These are phyloP conservation scores for Artemisia princeps DNA, from an alignment of 140 eudicot genomes.

Conservation along the genomic window DNA sequence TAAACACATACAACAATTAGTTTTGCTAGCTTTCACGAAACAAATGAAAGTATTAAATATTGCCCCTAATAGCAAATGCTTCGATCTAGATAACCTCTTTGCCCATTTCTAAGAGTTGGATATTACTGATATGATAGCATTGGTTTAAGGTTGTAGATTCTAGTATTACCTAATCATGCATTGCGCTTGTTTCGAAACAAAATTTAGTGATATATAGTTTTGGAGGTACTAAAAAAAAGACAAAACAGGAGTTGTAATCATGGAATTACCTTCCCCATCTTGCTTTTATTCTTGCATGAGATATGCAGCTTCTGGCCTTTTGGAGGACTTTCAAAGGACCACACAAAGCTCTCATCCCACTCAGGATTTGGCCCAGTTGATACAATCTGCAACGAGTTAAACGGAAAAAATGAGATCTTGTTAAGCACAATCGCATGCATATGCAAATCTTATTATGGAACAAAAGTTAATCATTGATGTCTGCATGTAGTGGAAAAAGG, in stretches of 20 bases:
- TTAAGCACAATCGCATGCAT: not conserved
- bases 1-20: not conserved
- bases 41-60: not conserved
- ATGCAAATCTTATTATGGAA: not conserved
- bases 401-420: conserved; percentile 11
- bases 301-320: conserved; percentile 96
- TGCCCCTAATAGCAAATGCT: not conserved
- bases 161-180: not conserved
- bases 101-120: not conserved
- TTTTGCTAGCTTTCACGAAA: conserved; percentile 1
- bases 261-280: conserved; percentile 82
- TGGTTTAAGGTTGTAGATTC: not conserved
- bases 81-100: not conserved
- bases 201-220: not conserved
- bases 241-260: not conserved
- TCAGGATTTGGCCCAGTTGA: conserved; percentile 96
- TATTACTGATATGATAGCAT: too few species aligned
- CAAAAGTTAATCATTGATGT: not conserved
- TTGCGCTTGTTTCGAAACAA: not conserved
- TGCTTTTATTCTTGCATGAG: conserved; percentile 97
- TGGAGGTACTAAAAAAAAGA: not conserved
- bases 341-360: conserved; percentile 88
- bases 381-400: conserved; percentile 53
- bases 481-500: not conserved
- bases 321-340: conserved; percentile 98